phyloP scores from a whole-genome alignment of 345 rosid genomes.

The Carallia brachiata region DNA sequence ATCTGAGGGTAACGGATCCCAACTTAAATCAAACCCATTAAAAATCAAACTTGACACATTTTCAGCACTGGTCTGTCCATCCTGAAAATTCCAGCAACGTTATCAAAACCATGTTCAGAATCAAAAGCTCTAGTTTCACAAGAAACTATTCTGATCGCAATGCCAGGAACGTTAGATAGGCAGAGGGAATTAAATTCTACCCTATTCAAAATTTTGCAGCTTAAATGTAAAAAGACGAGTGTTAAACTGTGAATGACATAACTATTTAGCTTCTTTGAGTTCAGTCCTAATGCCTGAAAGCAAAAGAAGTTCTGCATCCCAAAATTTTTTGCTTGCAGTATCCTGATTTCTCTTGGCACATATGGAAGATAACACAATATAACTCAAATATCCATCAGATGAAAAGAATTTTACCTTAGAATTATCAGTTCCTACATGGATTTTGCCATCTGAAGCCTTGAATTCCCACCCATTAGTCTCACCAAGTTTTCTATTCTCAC shows the following conservation, averaged over 20 bases:
- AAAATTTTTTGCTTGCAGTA: no score
- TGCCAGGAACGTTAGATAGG: no score
- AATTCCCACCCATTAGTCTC: conserved; percentile 49
- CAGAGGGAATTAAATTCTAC: no score
- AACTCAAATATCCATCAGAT: conserved; percentile 4
- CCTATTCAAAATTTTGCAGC: no score
- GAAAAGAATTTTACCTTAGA: conserved; percentile 2
- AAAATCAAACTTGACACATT: not conserved
- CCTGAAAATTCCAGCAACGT: conserved; percentile 4
- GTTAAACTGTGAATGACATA: no score
- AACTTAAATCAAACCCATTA: not conserved
- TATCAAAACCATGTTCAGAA: not conserved
- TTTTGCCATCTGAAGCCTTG: conserved; percentile 33
- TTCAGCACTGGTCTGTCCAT: not conserved
- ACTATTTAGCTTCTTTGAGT: no score
- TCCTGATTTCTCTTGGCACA: not conserved
- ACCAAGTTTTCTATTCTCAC: conserved; percentile 21
- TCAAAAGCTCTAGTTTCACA: not conserved
- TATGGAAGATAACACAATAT: not conserved
- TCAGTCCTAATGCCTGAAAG: no score
- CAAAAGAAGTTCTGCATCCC: no score
- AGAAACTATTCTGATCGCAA: not conserved
- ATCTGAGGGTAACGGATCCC: not conserved
- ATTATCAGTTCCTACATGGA: conserved; percentile 3
- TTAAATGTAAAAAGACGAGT: no score